These are phyloP conservation scores for Sicyos baderoa DNA, from an alignment of 306 rosid genomes.

Conservation along the genomic window DNA sequence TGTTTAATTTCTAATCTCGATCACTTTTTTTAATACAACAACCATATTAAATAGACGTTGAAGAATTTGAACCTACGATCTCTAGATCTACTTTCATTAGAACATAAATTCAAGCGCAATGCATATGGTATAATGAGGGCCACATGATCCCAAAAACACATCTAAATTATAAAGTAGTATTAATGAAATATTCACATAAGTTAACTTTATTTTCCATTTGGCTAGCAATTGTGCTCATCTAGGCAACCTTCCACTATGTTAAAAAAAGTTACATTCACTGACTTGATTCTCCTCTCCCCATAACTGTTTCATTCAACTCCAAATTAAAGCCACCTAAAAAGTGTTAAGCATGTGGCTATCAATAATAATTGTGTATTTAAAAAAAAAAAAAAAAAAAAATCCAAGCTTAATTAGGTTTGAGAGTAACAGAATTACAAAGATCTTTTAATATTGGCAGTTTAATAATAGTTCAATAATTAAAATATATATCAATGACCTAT, in stretches of 20 bases:
- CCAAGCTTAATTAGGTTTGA: not conserved
- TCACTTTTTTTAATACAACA: no score
- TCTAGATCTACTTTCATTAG: no score
- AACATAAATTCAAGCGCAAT: no score
- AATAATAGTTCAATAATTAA: no score
- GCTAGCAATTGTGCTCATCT: not conserved
- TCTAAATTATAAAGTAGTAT: not conserved
- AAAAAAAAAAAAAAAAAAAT: no score
- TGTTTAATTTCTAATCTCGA: no score
- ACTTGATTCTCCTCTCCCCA: conserved; percentile 14
- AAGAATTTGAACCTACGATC: no score
- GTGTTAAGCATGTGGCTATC: conserved; percentile 1
- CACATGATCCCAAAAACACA: not conserved
- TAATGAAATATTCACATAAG: conserved; percentile 5
- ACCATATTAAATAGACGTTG: no score
- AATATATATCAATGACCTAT: no score
- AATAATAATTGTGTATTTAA: no score
- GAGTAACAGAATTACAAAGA: not conserved
- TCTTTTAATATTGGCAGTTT: no score
- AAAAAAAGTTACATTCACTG: not conserved
- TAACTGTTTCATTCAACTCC: conserved; percentile 7
- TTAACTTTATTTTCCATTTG: not conserved
- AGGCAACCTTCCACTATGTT: not conserved
- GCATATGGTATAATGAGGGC: not conserved
- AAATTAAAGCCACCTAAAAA: not conserved